Percentiles rank a stretch among this genome's conserved stretches.
phyloP scores from a whole-genome alignment of 495 filamentous ascomycete genomes.

The Tuber aestivum region DNA sequence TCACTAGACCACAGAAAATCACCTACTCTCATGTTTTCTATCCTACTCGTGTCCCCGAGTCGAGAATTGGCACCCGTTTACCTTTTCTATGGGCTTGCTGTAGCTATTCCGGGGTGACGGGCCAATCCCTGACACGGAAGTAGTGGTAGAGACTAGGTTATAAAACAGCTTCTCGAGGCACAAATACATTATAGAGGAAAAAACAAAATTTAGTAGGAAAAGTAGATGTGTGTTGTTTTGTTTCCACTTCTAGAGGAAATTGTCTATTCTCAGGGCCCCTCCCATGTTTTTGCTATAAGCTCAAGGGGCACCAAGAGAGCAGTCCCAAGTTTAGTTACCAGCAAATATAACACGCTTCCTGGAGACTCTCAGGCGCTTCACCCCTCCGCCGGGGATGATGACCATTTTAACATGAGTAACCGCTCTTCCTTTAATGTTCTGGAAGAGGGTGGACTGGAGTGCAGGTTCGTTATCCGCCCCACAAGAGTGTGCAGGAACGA shows the following conservation, averaged over 20 bases:
- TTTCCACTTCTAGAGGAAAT: not conserved
- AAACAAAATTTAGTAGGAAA: not conserved
- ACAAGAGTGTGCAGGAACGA: conserved; percentile 62
- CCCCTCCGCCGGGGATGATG: conserved; percentile 86
- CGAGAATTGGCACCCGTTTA: not conserved
- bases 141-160: not conserved
- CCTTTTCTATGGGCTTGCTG: not conserved
- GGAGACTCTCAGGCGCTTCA: conserved; percentile 78
- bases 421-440: conserved; percentile 48
- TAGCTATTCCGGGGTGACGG: not conserved
- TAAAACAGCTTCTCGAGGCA: not conserved
- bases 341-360: conserved; percentile 53
- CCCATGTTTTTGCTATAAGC: not conserved
- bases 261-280: not conserved
- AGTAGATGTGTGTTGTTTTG: not conserved
- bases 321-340: not conserved
- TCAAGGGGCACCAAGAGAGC: not conserved
- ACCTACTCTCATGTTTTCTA: too few relatives aligned
- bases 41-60: too few relatives aligned
- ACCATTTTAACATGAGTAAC: conserved; percentile 82
- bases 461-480: conserved; percentile 79
- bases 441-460: conserved; percentile 48
- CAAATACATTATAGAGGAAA: not conserved
- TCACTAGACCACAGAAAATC: too few relatives aligned
- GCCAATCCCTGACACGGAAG: not conserved